Conservation (phyloP, 495 filamentous ascomycete species). For the Aspergillus funiculosus region DNA sequence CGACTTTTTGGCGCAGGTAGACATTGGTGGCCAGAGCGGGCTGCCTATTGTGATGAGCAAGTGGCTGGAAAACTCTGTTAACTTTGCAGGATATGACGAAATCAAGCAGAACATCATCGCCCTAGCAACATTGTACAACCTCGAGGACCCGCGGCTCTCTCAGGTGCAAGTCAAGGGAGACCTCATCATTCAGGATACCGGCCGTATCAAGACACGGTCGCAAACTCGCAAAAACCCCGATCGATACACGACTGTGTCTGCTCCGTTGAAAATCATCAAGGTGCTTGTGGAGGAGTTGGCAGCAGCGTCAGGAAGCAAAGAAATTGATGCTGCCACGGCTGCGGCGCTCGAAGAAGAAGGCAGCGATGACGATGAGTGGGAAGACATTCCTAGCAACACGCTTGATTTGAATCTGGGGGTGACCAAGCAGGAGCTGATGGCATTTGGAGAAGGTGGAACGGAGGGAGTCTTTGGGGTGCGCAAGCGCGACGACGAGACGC, state of each 20-base stretch:
- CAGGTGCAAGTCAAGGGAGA: conserved; percentile 86
- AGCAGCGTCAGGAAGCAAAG: conserved; percentile 51
- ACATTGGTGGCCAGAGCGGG: conserved; percentile 65
- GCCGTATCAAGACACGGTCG: conserved; percentile 89
- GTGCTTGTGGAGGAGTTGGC: conserved; percentile 84
- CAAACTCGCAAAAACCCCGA: conserved; percentile 80
- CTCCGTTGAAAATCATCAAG: conserved; percentile 91
- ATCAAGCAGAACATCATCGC: conserved; percentile 95
- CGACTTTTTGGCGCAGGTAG: conserved; percentile 78
- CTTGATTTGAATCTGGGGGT: conserved; percentile 64
- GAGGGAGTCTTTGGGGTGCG: conserved; percentile 51
- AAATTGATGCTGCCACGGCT: conserved; percentile 50
- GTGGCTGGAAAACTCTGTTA: conserved; percentile 95
- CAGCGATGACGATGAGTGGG: conserved; percentile 77
- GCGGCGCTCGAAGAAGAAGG: conserved; percentile 51
- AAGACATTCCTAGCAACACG: conserved; percentile 66
- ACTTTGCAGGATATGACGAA: conserved; percentile 93
- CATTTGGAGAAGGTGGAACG: conserved; percentile 54
- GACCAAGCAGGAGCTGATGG: conserved; percentile 73
- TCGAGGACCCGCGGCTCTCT: conserved; percentile 74
- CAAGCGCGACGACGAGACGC: conserved; percentile 85
- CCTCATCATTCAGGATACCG: conserved; percentile 71
- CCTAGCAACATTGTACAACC: conserved; percentile 76
- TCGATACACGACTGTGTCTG: conserved; percentile 79
- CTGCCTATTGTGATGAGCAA: conserved; percentile 84